These are phyloP conservation scores for Blastocystis sp. DNA, from an alignment of 352 stramenopile species.

Conservation along the genomic window DNA sequence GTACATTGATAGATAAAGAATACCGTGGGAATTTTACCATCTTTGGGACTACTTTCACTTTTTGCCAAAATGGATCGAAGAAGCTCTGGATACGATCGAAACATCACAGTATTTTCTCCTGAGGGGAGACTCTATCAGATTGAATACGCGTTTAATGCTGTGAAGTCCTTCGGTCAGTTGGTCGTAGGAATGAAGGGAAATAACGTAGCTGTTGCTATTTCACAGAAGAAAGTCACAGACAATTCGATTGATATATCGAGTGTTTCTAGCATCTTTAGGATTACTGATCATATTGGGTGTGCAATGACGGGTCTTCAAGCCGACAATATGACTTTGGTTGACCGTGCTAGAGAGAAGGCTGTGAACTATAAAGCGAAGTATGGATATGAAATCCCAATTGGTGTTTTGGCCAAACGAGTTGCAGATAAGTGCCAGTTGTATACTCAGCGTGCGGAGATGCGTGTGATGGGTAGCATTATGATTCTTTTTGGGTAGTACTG, in stretches of 20 bases:
- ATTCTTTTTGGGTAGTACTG: constrained; percentile 56
- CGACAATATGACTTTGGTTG: constrained; percentile 60
- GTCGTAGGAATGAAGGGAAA: constrained; percentile 63
- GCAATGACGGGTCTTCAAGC: constrained; percentile 63
- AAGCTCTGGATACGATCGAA: constrained; percentile 63
- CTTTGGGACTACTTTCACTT: constrained; percentile 32
- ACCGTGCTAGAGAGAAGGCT: constrained; percentile 59
- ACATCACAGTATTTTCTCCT: constrained; percentile 65
- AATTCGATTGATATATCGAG: constrained; percentile 63
- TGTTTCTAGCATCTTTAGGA: constrained; percentile 64
- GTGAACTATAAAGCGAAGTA: constrained; percentile 63
- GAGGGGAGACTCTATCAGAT: constrained; percentile 64
- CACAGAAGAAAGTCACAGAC: constrained; percentile 64
- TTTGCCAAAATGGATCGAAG: constrained; percentile 56
- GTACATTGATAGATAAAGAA: neutral
- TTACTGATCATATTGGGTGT: constrained; percentile 64
- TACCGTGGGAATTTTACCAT: neutral
- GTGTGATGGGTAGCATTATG: constrained; percentile 63
- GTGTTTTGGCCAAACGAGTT: constrained; percentile 61
- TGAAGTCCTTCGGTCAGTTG: constrained; percentile 62
- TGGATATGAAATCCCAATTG: constrained; percentile 64
- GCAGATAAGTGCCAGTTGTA: constrained; percentile 64
- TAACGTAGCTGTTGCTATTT: constrained; percentile 61
- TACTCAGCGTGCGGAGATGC: constrained; percentile 62
- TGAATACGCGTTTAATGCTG: constrained; percentile 64